phyloP scores from a whole-genome alignment of 208 protist species.

The Leptomonas seymouri region DNA sequence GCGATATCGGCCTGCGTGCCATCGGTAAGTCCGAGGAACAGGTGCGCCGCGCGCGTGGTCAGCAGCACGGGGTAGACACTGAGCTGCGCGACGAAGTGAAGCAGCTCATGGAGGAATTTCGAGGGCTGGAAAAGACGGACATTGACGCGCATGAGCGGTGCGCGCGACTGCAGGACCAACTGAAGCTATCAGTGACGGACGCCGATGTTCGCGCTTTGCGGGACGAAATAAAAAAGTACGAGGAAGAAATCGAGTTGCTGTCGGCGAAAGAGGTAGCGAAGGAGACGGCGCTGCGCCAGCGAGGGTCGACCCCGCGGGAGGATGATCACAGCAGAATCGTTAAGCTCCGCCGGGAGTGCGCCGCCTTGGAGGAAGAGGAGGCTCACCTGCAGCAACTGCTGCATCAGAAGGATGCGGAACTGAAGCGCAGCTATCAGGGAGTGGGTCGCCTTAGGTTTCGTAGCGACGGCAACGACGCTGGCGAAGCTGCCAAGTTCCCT shows the following conservation, averaged over 20 bases:
- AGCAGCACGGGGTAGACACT: slow-evolving; percentile 51
- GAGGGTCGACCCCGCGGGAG: slow-evolving; percentile 37
- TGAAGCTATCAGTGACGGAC: slow-evolving; percentile 60
- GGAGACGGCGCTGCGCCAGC: slow-evolving; percentile 39
- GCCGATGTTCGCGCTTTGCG: slow-evolving; percentile 46
- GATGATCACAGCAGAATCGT: slow-evolving; percentile 33
- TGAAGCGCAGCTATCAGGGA: slow-evolving; percentile 48
- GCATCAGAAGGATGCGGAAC: slow-evolving; percentile 49
- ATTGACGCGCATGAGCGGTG: slow-evolving; percentile 62
- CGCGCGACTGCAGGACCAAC: slow-evolving; percentile 53
- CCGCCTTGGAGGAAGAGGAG: slow-evolving; percentile 52
- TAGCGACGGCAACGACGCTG: too few species aligned
- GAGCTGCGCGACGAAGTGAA: slow-evolving; percentile 51
- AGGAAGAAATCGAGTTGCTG: slow-evolving; percentile 23
- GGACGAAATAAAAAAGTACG: slow-evolving; percentile 36
- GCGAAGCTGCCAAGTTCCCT: too few species aligned
- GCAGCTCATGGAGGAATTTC: slow-evolving; percentile 53
- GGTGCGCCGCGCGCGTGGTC: slow-evolving; percentile 37
- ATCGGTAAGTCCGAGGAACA: slow-evolving; percentile 52
- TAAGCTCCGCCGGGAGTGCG: slow-evolving; percentile 49
- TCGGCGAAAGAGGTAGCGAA: slow-evolving; percentile 23
- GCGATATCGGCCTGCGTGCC: slow-evolving; percentile 47
- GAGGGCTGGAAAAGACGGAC: slow-evolving; percentile 49
- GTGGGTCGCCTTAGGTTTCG: slow-evolving; percentile 5
- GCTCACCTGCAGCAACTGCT: slow-evolving; percentile 50